Evolutionary conservation across 139 green algal species (phyloP), one percentile per base, ranked within the genome.

Genomic region (Trebouxia sp.): DNA sequence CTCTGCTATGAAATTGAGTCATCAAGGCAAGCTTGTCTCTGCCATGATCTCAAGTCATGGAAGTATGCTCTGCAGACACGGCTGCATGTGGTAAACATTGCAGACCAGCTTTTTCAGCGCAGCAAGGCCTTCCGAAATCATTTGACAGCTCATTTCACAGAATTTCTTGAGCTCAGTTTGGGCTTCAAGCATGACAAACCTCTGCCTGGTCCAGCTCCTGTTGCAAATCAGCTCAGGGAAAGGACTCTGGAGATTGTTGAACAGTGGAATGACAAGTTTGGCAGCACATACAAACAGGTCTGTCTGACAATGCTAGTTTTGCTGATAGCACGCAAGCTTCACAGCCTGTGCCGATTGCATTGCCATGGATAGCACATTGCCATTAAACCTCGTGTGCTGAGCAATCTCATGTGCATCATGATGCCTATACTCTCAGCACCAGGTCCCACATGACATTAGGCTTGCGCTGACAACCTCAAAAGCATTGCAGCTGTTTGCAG

Each of bases 51-150:
- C n/a, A n/a, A n/a, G n/a, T n/a, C n/a, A n/a, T n/a, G n/a, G n/a
- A n/a, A n/a, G n/a, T n/a, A n/a, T n/a, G n/a, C n/a, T n/a, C 30
- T 39, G 69, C 69, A 90, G 85, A 76, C 65, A 5, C 77, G 87
- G 15, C 70, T 91, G 32, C 83, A 86, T 47, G 77, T 77, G 6
- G 37, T 90, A 66, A 75, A 80, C 11, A 22, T 90, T 17, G 80
- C 42, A 17, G 80, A 81, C 37, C 65, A 85, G 80, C 83, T 91
- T 0, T 89, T 90, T 53, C 56, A 78, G 67, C 85, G 87, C 47
- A 85, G 76, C 53, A 65, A 41, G 6, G 28, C 65, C 30, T 91
- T 91, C 65, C 77, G 85, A 7, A 6, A 17, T 10, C 62, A 66
- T 5, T 47, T 87, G 28, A n/a, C 76, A 9, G 11, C 41, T 5